Evolutionary conservation across 2,329 filamentous ascomycete species (phyloP), one percentile per base, ranked within the genome.

Genomic region (Emydomyces testavorans): DNA sequence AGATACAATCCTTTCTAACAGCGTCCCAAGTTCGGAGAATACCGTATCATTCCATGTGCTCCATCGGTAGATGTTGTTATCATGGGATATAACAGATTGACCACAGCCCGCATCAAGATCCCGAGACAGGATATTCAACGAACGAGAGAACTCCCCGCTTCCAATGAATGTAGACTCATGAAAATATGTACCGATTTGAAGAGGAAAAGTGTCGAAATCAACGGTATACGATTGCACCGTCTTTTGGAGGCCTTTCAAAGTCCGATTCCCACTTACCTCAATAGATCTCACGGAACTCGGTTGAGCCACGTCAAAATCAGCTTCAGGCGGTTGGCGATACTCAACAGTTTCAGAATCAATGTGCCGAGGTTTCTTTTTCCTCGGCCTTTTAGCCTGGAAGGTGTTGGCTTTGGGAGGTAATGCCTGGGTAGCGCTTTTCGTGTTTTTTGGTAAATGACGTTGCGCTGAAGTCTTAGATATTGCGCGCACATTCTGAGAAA

Each of bases 141-240:
- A 70, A 29, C 65, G 66, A 13, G 61, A 57, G 39, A 80, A 70
- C 21, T 74, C 71, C 2, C 74, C 75, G 53, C 75, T 76, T 23
- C 78, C 77, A 49, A 80, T 65, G 50, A 80, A 76, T 3, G 76
- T 78, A 38, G 65, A 68, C 36, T 70, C 61, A 51, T 76, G 73
- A 52, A 79, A 80, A 55, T 71, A 78, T 0, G 73, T 77, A 1
- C 72, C 76, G 5, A 65, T 52, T 6, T 62, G 63, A 6, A 80
- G 58, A 20, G 74, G 71, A 4, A 58, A 58, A 6, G 77, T 60
- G 44, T 74, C 73, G 50, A 80, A 80, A 52, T 73, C 71, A 8
- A 66, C 65, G 1, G 75, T 61, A 53, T 78, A 79, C 16, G 64
- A 63, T 3, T 67, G 67, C 24, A 71, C 71, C 54, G 67, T 72